A percentile compares a stretch with the other conserved stretches of the same genome.
Evolutionary conservation across 441 rosid species (phyloP).

Genomic region (Croton setiger): DNA sequence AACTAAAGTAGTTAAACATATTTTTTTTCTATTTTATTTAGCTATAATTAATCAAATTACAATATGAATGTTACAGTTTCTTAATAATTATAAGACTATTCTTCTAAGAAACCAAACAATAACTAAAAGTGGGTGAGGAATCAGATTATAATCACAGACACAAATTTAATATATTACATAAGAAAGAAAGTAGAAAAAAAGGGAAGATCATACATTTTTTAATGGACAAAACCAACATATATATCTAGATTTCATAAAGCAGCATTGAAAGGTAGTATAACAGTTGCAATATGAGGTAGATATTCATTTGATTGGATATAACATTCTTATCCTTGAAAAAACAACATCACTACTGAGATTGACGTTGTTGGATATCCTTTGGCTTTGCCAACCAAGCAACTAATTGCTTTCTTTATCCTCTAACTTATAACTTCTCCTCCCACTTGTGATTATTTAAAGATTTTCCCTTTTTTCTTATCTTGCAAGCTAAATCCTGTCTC

Average conservation of each 20-base stretch:
- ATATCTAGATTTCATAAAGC: not conserved
- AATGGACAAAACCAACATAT: not conserved
- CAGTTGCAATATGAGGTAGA: slow-evolving; percentile 6
- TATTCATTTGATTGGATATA: not conserved
- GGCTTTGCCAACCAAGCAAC: slow-evolving; percentile 19
- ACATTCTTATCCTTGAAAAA: slow-evolving; percentile 31
- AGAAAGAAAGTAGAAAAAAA: not conserved
- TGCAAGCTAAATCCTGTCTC: not conserved
- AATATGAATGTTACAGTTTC: too few species aligned
- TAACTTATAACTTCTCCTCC: not conserved
- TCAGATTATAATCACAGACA: too few species aligned
- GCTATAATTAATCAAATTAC: too few species aligned
- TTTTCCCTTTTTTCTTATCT: not conserved
- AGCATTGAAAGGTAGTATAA: not conserved
- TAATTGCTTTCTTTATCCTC: not conserved
- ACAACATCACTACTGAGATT: not conserved
- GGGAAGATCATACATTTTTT: not conserved
- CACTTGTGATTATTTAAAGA: not conserved
- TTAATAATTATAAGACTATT: too few species aligned
- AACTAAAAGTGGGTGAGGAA: too few species aligned
- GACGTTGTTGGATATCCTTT: slow-evolving; percentile 2
- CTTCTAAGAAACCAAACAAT: too few species aligned
- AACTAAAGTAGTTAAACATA: too few species aligned
- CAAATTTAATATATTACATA: not conserved
- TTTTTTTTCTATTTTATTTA: too few species aligned